Base-by-base conservation (phyloP, 208 protist genomes). In the Trypanosoma theileri region DNA sequence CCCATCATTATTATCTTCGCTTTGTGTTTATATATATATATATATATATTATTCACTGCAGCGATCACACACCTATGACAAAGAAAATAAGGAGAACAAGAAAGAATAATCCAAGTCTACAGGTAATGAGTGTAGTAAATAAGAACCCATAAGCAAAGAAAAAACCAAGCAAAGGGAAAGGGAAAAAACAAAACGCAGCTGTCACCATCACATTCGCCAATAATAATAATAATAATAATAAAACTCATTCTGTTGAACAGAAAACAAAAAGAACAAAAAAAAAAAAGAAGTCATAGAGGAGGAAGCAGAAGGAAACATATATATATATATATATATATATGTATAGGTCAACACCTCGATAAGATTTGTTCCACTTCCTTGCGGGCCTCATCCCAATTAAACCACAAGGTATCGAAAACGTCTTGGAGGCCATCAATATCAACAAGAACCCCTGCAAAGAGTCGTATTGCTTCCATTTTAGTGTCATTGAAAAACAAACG, bases 401-500 rank as follows among this genome's bases (percentile, higher is more conserved):
- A 73, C 68, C 68, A 73, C 28, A 73, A 62, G 9, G 59, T 67
- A 46, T 66, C 68, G 53, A 73, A 59, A 26, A 73, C 68, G 16
- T 59, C 52, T n/a, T 73, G 59, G 9, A 73, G 35, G 41, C 66
- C 68, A 41, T 61, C 59, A 6, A 26, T n/a, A 44, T 73, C 40
- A 35, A 73, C 31, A 4, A 73, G 68, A 24, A 67, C 57, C 21
- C 55, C 53, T 3, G 68, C 61, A 42, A 73, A 67, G 8, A 73
- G 17, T 19, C 68, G 31, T n/a, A 73, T 68, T 19, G 61, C n/a
- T 31, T 53, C 68, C 6, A 66, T 53, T 42, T 73, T 73, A n/a
- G 31, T 73, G 17, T 73, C 68, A 48, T 73, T 73, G 17, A 73
- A 73, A 61, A 66, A 68, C 26, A 73, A 24, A n/a, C n/a, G n/a